These are phyloP conservation scores for Croton laevigatus DNA, from an alignment of 441 rosid species.

Conservation along the genomic window DNA sequence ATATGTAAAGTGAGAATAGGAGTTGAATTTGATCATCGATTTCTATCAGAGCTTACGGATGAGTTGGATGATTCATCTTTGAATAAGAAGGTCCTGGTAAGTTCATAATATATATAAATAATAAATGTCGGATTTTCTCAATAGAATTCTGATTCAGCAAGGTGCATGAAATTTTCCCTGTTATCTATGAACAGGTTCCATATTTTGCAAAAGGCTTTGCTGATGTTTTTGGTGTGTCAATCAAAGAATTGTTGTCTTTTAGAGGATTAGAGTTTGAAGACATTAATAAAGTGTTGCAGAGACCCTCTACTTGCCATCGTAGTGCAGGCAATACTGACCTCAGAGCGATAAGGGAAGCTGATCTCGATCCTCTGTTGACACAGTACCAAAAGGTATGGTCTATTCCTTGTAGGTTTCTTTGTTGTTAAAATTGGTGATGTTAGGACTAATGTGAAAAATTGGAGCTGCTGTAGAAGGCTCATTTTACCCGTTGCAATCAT, in stretches of 20 bases:
- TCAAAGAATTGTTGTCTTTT: neutral
- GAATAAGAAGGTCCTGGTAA: neutral
- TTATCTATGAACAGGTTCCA: neutral
- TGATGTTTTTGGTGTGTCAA: neutral
- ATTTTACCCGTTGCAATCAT: too few species aligned
- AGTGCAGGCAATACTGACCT: neutral
- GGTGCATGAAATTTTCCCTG: too few species aligned
- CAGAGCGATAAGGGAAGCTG: too few species aligned
- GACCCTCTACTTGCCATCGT: slow-evolving; percentile 17
- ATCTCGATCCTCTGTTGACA: too few species aligned
- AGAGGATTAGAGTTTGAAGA: neutral
- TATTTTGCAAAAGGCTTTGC: neutral
- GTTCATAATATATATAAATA: too few species aligned
- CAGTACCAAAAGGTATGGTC: slow-evolving; percentile 27
- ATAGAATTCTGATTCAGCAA: too few species aligned
- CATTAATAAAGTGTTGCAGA: neutral
- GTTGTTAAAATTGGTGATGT: too few species aligned
- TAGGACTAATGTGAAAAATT: too few species aligned
- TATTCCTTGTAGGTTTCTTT: too few species aligned
- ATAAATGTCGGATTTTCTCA: too few species aligned
- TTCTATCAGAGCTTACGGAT: neutral
- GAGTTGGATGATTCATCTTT: neutral
- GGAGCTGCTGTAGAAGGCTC: too few species aligned
- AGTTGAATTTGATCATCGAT: neutral
- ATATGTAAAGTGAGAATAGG: neutral